Conservation (phyloP, 306 rosid species). For the Vicia villosa region DNA sequence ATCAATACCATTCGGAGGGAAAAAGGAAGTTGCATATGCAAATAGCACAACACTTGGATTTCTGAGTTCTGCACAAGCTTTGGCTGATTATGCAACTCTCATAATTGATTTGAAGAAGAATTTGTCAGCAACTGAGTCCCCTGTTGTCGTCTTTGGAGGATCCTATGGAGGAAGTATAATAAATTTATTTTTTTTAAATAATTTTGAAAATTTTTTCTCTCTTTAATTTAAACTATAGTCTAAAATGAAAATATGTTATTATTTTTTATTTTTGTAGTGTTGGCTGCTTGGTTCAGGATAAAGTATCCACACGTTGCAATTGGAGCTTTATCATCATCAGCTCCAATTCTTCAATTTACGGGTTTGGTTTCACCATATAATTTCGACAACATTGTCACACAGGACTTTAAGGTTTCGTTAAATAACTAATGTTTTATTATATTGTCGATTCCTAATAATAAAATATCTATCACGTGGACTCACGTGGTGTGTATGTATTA, state of each 20-base stretch:
- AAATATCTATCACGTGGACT: conserved; percentile 17
- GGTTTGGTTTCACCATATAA: conserved; percentile 61
- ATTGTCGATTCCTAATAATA: neutral
- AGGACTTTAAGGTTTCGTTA: conserved; percentile 64
- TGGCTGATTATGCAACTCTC: conserved; percentile 87
- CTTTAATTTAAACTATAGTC: neutral
- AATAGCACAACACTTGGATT: conserved; percentile 69
- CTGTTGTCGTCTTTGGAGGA: conserved; percentile 87
- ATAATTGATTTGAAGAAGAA: conserved; percentile 68
- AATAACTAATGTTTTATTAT: neutral
- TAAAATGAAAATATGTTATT: neutral
- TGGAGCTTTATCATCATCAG: conserved; percentile 88
- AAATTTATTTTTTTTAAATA: neutral
- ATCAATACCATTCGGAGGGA: conserved; percentile 76
- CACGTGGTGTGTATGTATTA: neutral
- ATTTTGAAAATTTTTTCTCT: neutral
- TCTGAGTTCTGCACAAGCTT: conserved; percentile 74
- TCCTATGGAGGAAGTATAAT: conserved; percentile 89
- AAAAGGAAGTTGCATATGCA: conserved; percentile 46
- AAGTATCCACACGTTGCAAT: conserved; percentile 80
- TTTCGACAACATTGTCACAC: conserved; percentile 57
- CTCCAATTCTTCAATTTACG: conserved; percentile 76
- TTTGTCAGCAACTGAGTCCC: conserved; percentile 62
- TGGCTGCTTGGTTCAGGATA: conserved; percentile 86
- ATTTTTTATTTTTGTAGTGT: conserved; percentile 51